Base-by-base conservation (phyloP, 176 grass and related monocot species). In the Aechmea fasciata region DNA sequence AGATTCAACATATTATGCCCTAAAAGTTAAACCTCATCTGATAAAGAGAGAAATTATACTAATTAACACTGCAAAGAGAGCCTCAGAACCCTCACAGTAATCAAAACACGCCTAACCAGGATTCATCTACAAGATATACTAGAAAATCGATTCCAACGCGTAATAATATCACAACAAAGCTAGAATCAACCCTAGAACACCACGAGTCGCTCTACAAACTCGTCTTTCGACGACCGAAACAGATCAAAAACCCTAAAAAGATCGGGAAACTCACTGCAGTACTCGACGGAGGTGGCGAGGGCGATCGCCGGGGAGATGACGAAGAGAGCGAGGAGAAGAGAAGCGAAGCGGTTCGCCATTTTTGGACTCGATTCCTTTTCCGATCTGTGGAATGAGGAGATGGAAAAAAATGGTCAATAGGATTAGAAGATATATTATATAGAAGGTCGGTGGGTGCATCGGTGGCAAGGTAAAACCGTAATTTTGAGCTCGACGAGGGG, bases 231-330 rank as follows among this genome's bases (percentile, higher is more conserved):
- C 33, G 5, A 41, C 33, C 33, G 3, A 41, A 41, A 7, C 33
- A 8, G 33, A 41, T 8, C 4, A 41, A 41, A 41, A 41, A 41
- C 4, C 33, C 4, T 7, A 11, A 17, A 13, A 15, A 13, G 13
- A 24, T 20, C 7, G 2, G n/a, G 26, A 0, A 65, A 87, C 78
- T 87, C 50, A 91, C 85, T 66, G 79, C 89, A 87, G 76, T 82
- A 75, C 47, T 82, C 73, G 52, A 87, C 48, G 18, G 7, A 1
- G 25, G 84, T 85, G 57, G 82, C 72, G 19, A 50, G 14, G 24
- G 79, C 52, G 72, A 69, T 15, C 8, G 51, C 50, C 7, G 78
- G 71, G 65, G 79, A 12, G 50, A 84, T 69, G 52, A 80, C 23
- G 14, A 66, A 77, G 67, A 75, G 67, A 63, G 54, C 71, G 51